Conservation (phyloP, 2,329 filamentous ascomycete species). For the Hypoxylon sp. region DNA sequence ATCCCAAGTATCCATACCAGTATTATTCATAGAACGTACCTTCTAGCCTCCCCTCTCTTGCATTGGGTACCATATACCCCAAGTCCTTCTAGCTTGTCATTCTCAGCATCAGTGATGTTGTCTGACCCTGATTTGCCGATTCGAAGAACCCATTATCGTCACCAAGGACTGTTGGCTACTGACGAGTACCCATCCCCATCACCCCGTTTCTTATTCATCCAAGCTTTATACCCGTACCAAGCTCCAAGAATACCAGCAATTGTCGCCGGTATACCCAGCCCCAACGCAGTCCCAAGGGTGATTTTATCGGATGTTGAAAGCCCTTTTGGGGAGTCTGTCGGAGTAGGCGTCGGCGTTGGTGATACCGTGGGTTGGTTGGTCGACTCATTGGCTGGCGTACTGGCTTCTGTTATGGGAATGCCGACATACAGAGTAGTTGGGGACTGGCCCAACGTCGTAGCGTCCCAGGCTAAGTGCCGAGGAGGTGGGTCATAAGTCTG, state of each 20-base stretch:
- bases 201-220: background rate
- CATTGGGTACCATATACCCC: background rate
- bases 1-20: background rate
- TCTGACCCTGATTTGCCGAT: background rate
- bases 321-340: conserved; percentile 2
- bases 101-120: background rate
- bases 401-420: background rate
- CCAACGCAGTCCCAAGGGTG: conserved; percentile 16
- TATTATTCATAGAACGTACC: no score
- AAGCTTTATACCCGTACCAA: conserved; percentile 18
- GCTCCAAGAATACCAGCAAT: conserved; percentile 28
- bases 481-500: background rate
- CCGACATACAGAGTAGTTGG: conserved; percentile 4
- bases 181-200: background rate
- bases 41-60: no score
- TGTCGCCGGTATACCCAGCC: conserved; percentile 21
- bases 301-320: conserved; percentile 29
- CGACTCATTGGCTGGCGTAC: background rate
- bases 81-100: background rate
- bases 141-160: background rate
- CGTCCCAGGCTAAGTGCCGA: conserved; percentile 9
- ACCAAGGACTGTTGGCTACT: background rate
- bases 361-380: background rate
- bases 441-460: conserved; percentile 7
- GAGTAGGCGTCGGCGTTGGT: background rate